Evolutionary conservation across 2,329 filamentous ascomycete genomes (phyloP), one percentile per base, ranked within the genome.

Genomic region (Xenosphaeropsis pyriputrescens): DNA sequence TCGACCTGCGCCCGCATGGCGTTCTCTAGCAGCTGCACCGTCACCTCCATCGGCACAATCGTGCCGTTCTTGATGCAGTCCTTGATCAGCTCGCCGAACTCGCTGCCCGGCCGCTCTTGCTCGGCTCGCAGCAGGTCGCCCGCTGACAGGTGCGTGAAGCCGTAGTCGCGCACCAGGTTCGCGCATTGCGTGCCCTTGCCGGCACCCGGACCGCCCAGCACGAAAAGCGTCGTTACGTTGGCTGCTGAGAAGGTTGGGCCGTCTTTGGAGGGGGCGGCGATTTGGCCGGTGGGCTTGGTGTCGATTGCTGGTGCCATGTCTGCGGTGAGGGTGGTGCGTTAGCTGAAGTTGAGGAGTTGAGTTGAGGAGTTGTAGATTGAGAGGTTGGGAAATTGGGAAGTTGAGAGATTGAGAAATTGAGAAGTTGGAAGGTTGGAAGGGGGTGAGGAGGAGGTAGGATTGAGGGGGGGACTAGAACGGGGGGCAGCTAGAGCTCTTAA

Each of bases 31-130:
- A 98, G 65, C 52, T 88, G 80, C 42, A 98, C 81, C 5, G 91
- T 98, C 36, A 96, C 86, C 60, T 96, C 89, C 85, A 94, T 93
- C n/a, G 91, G 91, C 45, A 98, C 91, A 59, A 98, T 98, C 50
- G 77, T 77, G 42, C 91, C 91, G 57, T 98, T 80, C 55, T 81
- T 84, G 68, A 98, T 98, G 65, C 91, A 88, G 50, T 80, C 72
- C 57, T 80, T 80, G 71, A 98, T 98, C 63, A 96, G 71, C 47
- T 86, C 75, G 57, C 91, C 91, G 58, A 93, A 96, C 60, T 95
- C 70, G 46, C 78, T 85, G 41, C 85, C 88, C 0, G 75, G 71
- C 4, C 89, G 82, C 54, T 89, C 71, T 63, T 96, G 91, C 65
- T 98, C 91, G 45, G 85, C 88, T 43, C 91, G 84, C 45, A 98